Evolutionary conservation across 2,329 filamentous ascomycete genomes (phyloP), one percentile per base, ranked within the genome.

Genomic region (Ceratocystis colombiana): DNA sequence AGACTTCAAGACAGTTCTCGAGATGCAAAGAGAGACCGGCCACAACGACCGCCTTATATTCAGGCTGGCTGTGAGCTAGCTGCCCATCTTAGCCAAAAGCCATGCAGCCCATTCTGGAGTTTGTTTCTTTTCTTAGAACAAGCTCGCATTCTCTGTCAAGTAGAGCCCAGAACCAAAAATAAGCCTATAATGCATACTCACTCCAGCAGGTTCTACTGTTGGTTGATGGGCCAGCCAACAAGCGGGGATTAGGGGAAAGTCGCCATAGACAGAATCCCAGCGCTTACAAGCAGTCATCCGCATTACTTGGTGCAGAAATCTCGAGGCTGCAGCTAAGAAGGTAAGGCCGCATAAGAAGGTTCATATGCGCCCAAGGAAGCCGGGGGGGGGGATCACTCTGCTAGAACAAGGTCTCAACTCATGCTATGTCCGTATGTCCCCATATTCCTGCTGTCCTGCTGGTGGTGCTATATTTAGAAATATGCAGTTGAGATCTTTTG

Each of bases 281-380:
- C 59, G 59, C 59, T 62, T 62, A 44, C 59, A 62, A 17, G 59
- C 59, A 62, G 59, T 62, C 33, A 62, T 62, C 59, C n/a, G 59
- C 59, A 30, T 22, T 50, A 20, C 46, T 50, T 50, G 6, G n/a
- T 20, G 46, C 46, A 25, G 46, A 22, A 10, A 6, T 48, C 46
- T 50, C 46, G 46, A 50, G 46, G n/a, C 46, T 50, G 46, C 46
- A 50, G 46, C 46, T 50, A 50, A 50, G 22, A 22, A 25, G 22
- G 15, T 30, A 6, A 61, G 17, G 59, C 41, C 41, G 59, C 59
- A 61, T 48, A 20, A n/a, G 28, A 20, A 20, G 22, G 46, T 10
- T 22, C n/a, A 22, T 20, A 50, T 50, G 46, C n/a, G 17, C 46
- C n/a, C n/a, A 20, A 22, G n/a, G 45, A 20, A 20, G 45, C 15